Percentiles rank a stretch among this genome's conserved stretches.
Conservation (phyloP, 2,329 filamentous ascomycete genomes). For the Aquanectria penicillioides region DNA sequence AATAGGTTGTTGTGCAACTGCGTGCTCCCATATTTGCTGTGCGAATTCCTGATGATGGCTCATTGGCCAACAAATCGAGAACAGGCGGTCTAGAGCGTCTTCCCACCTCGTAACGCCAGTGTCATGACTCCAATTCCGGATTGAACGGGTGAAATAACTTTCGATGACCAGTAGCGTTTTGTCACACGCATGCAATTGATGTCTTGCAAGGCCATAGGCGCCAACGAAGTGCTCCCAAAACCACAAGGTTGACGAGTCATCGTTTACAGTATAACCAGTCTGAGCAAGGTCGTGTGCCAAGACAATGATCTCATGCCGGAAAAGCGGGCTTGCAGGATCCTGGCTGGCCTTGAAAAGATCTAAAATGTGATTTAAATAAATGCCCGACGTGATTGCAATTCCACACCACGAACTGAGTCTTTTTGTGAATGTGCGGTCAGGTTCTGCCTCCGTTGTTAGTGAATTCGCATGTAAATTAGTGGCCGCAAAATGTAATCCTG, state of each 20-base stretch:
- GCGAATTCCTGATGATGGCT: not conserved
- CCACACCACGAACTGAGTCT: not conserved
- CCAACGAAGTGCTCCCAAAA: not conserved
- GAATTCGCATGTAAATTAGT: not conserved
- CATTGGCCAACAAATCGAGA: not conserved
- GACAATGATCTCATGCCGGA: not conserved
- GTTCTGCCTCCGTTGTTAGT: not conserved
- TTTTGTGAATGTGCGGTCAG: not conserved
- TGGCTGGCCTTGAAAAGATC: not conserved
- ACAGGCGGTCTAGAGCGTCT: not conserved
- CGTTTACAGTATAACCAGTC: not conserved
- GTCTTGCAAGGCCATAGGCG: not conserved
- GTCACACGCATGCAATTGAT: not conserved
- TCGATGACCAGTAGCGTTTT: not conserved
- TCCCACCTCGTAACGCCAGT: not conserved
- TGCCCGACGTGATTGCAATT: not conserved
- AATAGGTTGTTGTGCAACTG: no score
- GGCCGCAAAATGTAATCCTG: not conserved
- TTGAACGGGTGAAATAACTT: not conserved
- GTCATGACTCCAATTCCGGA: not conserved
- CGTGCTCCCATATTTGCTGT: not conserved
- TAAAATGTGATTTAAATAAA: not conserved
- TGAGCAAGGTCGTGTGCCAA: not conserved
- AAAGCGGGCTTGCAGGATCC: not conserved
- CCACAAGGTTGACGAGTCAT: not conserved